These are phyloP conservation scores for Lathyrus sativus DNA, from an alignment of 306 rosid species.

Conservation along the genomic window DNA sequence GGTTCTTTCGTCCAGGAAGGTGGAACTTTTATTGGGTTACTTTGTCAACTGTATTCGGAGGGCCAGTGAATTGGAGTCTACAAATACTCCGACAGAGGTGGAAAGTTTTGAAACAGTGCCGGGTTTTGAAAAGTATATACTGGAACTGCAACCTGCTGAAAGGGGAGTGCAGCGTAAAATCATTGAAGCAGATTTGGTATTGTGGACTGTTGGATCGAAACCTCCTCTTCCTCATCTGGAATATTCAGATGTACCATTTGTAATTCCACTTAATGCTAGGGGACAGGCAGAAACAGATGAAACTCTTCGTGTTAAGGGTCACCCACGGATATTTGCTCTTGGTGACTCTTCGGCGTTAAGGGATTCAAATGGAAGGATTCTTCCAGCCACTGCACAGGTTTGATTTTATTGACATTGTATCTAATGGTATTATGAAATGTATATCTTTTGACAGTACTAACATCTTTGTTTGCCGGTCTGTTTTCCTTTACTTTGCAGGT, in stretches of 20 bases:
- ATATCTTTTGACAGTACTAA: slow-evolving; percentile 5
- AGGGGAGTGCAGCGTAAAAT: slow-evolving; percentile 64
- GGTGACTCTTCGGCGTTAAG: slow-evolving; percentile 89
- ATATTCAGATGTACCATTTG: slow-evolving; percentile 53
- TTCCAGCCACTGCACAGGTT: slow-evolving; percentile 98
- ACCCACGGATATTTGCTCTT: slow-evolving; percentile 95
- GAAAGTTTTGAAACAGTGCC: slow-evolving; percentile 42
- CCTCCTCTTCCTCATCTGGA: slow-evolving; percentile 75
- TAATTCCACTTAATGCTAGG: slow-evolving; percentile 80
- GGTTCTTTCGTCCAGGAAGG: slow-evolving; percentile 87
- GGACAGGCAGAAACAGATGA: slow-evolving; percentile 97
- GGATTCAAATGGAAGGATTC: slow-evolving; percentile 81
- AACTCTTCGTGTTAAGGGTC: slow-evolving; percentile 97
- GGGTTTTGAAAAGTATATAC: slow-evolving; percentile 55
- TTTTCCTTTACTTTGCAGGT: slow-evolving; percentile 55
- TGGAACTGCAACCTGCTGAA: slow-evolving; percentile 85
- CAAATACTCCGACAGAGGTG: slow-evolving; percentile 37
- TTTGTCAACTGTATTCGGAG: slow-evolving; percentile 67
- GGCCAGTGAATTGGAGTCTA: slow-evolving; percentile 48
- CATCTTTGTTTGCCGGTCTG: slow-evolving; percentile 30
- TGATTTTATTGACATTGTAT: slow-evolving; percentile 21
- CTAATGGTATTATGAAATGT: slow-evolving; percentile 5
- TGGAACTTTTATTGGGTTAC: slow-evolving; percentile 83
- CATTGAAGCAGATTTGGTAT: slow-evolving; percentile 77
- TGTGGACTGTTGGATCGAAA: slow-evolving; percentile 96